These are phyloP conservation scores for Penicillium egyptiacum DNA, from an alignment of 495 filamentous ascomycete genomes.

Conservation along the genomic window DNA sequence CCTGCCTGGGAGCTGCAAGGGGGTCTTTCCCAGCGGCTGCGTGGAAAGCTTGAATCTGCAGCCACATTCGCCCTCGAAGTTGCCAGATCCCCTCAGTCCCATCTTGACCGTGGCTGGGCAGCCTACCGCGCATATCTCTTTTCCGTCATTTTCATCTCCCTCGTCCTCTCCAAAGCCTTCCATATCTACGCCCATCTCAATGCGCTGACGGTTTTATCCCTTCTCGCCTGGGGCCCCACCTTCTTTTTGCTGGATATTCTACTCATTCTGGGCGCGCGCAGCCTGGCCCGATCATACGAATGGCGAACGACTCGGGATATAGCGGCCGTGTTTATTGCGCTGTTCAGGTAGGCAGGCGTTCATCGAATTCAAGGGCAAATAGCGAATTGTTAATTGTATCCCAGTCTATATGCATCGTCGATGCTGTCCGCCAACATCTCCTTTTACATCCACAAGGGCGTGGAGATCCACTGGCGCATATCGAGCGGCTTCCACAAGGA, in stretches of 20 bases:
- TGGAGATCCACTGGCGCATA: conserved; percentile 21
- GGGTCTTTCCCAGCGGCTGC: conserved; percentile 5
- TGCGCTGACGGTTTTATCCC: conserved; percentile 9
- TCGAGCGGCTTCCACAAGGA: conserved; percentile 1
- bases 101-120: conserved; percentile 16
- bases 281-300: conserved; percentile 15
- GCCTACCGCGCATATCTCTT: conserved; percentile 20
- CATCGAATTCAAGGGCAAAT: background rate
- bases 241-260: conserved; percentile 31
- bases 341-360: conserved; percentile 15
- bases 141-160: conserved; percentile 22
- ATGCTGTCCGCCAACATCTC: conserved; percentile 18
- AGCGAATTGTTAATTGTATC: background rate
- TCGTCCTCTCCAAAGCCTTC: conserved; percentile 25
- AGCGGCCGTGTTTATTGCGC: conserved; percentile 10
- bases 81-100: conserved; percentile 13
- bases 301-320: conserved; percentile 6
- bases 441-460: conserved; percentile 16
- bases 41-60: background rate
- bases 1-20: conserved; percentile 1
- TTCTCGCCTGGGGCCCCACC: conserved; percentile 25
- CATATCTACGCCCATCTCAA: conserved; percentile 24
- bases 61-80: conserved; percentile 10
- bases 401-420: conserved; percentile 8
- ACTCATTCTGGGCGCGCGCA: conserved; percentile 20